Percentiles rank a stretch among this genome's conserved stretches.
Evolutionary conservation across 2,329 filamentous ascomycete species (phyloP).

Genomic region (Claviceps pazoutovae): DNA sequence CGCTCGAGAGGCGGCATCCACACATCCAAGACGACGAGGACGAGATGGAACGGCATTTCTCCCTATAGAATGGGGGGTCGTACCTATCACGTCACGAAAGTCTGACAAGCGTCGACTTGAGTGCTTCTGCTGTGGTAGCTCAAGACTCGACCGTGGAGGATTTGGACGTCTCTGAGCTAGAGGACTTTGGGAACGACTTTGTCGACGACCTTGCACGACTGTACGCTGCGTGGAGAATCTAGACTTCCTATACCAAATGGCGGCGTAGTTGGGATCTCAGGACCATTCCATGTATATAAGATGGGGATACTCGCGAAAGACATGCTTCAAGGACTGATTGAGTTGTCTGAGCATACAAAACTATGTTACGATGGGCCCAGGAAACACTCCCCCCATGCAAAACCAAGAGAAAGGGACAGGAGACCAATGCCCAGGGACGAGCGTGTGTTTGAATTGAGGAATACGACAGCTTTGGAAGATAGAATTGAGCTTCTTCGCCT

Average conservation of each 20-base stretch:
- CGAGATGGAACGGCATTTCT: neutral
- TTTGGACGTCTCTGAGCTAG: slow-evolving; percentile 11
- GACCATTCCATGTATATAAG: slow-evolving; percentile 1
- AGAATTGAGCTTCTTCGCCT: neutral
- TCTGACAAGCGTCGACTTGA: slow-evolving; percentile 8
- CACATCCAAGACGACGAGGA: neutral
- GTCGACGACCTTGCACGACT: slow-evolving; percentile 14
- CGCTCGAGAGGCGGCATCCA: neutral
- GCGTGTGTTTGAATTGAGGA: neutral
- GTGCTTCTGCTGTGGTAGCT: neutral
- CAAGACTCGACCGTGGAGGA: neutral
- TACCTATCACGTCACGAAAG: neutral
- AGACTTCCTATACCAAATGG: slow-evolving; percentile 1
- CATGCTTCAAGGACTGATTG: neutral
- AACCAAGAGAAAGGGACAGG: neutral
- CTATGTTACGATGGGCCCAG: slow-evolving; percentile 1
- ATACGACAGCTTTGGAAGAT: neutral
- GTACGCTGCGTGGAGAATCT: slow-evolving; percentile 10
- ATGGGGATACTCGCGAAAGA: neutral
- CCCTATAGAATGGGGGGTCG: slow-evolving; percentile 5
- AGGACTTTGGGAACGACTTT: slow-evolving; percentile 17
- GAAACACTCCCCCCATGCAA: neutral
- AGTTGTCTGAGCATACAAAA: slow-evolving; percentile 1
- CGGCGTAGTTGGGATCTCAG: neutral
- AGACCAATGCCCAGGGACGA: neutral